A percentile compares a stretch with the other conserved stretches of the same genome.
These are phyloP conservation scores for Discostella pseudostelligera DNA, from an alignment of 108 stramenopile genomes.

Conservation along the genomic window DNA sequence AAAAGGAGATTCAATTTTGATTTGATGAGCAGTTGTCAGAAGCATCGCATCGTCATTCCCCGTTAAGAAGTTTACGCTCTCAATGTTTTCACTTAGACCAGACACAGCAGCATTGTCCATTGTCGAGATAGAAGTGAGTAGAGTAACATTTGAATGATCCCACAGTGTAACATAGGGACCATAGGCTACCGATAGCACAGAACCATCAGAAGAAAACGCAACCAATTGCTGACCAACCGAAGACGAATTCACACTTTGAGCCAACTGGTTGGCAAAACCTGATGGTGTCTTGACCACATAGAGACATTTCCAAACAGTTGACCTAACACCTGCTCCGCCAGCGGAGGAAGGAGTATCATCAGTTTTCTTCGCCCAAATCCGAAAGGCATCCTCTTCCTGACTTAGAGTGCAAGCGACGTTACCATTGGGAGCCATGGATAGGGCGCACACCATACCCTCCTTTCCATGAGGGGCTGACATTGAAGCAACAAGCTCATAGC, in stretches of 20 bases:
- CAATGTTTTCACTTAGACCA: constrained; percentile 42
- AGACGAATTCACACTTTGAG: constrained; percentile 21
- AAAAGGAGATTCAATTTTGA: constrained; percentile 63
- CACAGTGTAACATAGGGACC: constrained; percentile 68
- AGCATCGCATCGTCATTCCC: constrained; percentile 56
- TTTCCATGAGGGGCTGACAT: constrained; percentile 82
- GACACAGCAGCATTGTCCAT: constrained; percentile 12
- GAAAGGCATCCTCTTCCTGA: constrained; percentile 75
- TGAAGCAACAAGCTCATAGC: constrained; percentile 54
- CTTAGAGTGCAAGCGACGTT: constrained; percentile 73
- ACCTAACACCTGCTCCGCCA: background rate
- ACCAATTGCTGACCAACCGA: constrained; percentile 29
- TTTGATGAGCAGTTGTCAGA: constrained; percentile 39
- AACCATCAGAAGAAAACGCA: constrained; percentile 72
- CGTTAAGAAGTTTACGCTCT: constrained; percentile 35
- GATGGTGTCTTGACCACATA: constrained; percentile 74
- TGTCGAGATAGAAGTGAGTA: constrained; percentile 62
- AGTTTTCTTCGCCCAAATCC: constrained; percentile 60
- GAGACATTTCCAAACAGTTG: constrained; percentile 62
- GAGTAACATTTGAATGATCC: constrained; percentile 63
- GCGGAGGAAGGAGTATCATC: background rate
- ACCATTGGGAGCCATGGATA: constrained; percentile 56
- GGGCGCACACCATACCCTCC: constrained; percentile 55
- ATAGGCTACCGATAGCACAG: constrained; percentile 68
- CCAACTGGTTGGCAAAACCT: constrained; percentile 61